Percentiles rank a stretch among this genome's conserved stretches.
Conservation (phyloP, 441 rosid species). For the Erodium texanum region DNA sequence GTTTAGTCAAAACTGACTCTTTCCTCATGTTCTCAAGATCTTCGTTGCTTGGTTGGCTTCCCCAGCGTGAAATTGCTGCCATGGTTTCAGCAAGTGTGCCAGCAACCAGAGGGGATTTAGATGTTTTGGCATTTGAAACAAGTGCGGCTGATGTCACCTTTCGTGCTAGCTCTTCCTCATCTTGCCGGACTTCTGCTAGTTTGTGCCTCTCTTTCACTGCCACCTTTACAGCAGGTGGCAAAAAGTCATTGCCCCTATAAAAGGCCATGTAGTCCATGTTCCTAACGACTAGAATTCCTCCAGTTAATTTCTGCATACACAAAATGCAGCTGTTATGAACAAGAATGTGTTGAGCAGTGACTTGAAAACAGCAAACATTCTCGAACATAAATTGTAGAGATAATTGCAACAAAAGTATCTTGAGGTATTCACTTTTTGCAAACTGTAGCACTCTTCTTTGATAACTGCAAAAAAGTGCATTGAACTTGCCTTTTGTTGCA, state of each 20-base stretch:
- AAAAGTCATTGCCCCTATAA: constrained; percentile 88
- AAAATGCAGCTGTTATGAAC: constrained; percentile 20
- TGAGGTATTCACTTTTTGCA: too few species aligned
- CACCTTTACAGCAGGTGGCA: constrained; percentile 56
- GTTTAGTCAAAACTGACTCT: constrained; percentile 42
- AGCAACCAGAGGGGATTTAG: constrained; percentile 40
- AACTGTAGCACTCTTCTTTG: too few species aligned
- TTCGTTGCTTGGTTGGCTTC: constrained; percentile 37
- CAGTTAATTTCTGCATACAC: constrained; percentile 61
- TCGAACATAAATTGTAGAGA: too few species aligned
- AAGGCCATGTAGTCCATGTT: constrained; percentile 86
- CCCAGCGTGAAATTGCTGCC: constrained; percentile 77
- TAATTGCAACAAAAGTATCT: too few species aligned
- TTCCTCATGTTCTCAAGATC: constrained; percentile 55
- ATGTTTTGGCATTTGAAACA: constrained; percentile 27
- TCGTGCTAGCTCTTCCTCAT: constrained; percentile 71
- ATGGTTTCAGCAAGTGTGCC: constrained; percentile 81
- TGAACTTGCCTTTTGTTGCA: too few species aligned
- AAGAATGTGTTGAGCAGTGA: neutral
- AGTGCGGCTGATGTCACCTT: constrained; percentile 31
- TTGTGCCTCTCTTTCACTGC: constrained; percentile 56
- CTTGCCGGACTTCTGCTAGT: constrained; percentile 40
- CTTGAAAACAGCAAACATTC: too few species aligned
- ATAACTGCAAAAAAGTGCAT: too few species aligned
- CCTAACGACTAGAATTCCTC: constrained; percentile 74